These are phyloP conservation scores for Solanum appendiculatum DNA, from an alignment of 257 asterid species.

Conservation along the genomic window DNA sequence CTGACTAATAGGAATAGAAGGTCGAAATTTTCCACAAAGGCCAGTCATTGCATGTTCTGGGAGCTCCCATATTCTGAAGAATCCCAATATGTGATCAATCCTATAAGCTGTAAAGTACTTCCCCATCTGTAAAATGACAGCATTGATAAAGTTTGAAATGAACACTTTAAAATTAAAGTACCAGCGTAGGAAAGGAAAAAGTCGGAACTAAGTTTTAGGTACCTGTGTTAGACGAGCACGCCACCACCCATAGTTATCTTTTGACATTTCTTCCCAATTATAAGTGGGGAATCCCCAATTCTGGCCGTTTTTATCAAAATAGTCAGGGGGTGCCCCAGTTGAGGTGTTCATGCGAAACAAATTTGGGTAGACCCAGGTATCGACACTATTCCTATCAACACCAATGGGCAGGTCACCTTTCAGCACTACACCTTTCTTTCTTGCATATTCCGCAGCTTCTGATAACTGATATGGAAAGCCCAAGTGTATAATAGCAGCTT, in stretches of 20 bases:
- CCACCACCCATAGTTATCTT: conserved; percentile 98
- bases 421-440: conserved; percentile 70
- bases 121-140: conserved; percentile 56
- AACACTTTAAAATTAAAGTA: not conserved
- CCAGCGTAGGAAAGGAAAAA: not conserved
- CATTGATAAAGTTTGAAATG: not conserved
- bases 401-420: conserved; percentile 99
- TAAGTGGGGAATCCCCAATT: conserved; percentile 99
- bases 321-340: conserved; percentile 98
- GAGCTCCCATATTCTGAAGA: conserved; percentile 98
- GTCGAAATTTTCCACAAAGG: conserved; percentile 92
- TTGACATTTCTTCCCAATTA: conserved; percentile 99
- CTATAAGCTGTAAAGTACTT: conserved; percentile 96
- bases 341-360: conserved; percentile 95
- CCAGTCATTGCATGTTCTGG: conserved; percentile 97
- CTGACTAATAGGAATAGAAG: conserved; percentile 90
- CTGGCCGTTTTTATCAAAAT: conserved; percentile 95
- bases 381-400: conserved; percentile 89
- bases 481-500: not conserved
- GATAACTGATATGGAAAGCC: conserved; percentile 41
- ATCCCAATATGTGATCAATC: conserved; percentile 91
- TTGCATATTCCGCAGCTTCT: conserved; percentile 91
- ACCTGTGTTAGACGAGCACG: conserved; percentile 95
- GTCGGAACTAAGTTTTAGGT: not conserved
- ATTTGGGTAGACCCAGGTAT: conserved; percentile 93